These are phyloP conservation scores for Pseudogymnoascus destructans DNA, from an alignment of 2,329 filamentous ascomycete species.

Conservation along the genomic window DNA sequence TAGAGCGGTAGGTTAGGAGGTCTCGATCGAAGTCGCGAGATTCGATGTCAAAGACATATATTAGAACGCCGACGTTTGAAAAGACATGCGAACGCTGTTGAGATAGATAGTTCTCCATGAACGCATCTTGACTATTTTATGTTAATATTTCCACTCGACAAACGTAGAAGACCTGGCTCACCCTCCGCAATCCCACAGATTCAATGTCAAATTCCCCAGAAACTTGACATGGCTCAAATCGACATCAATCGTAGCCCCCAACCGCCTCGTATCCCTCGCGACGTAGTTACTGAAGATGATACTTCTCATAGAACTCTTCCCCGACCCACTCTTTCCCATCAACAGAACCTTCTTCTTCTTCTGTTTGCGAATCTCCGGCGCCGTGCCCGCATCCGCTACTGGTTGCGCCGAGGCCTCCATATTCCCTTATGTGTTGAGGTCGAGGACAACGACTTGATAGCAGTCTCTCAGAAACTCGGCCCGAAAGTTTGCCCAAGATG, in stretches of 20 bases:
- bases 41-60: slow-evolving; percentile 99
- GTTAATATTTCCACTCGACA: not conserved
- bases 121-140: slow-evolving; percentile 78
- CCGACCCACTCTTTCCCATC: slow-evolving; percentile 93
- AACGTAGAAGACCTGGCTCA: slow-evolving; percentile 28
- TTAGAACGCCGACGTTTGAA: slow-evolving; percentile 87
- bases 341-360: slow-evolving; percentile 81
- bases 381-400: slow-evolving; percentile 2
- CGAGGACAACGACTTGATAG: not conserved
- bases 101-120: slow-evolving; percentile 96
- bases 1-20: slow-evolving; percentile 79
- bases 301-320: slow-evolving; percentile 95
- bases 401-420: slow-evolving; percentile 5
- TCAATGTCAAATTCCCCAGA: slow-evolving; percentile 91
- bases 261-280: slow-evolving; percentile 79
- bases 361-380: slow-evolving; percentile 34
- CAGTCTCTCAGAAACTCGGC: not conserved
- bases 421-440: not conserved
- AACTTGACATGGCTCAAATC: slow-evolving; percentile 98
- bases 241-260: slow-evolving; percentile 95
- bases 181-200: slow-evolving; percentile 97
- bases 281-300: slow-evolving; percentile 99
- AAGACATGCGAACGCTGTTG: slow-evolving; percentile 95
- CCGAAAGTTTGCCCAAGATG: not conserved
- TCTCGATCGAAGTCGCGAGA: slow-evolving; percentile 89